Percentiles rank a stretch among this genome's conserved stretches.
These are phyloP conservation scores for Pseudocercospora fuligena DNA, from an alignment of 2,329 filamentous ascomycete genomes.

Conservation along the genomic window DNA sequence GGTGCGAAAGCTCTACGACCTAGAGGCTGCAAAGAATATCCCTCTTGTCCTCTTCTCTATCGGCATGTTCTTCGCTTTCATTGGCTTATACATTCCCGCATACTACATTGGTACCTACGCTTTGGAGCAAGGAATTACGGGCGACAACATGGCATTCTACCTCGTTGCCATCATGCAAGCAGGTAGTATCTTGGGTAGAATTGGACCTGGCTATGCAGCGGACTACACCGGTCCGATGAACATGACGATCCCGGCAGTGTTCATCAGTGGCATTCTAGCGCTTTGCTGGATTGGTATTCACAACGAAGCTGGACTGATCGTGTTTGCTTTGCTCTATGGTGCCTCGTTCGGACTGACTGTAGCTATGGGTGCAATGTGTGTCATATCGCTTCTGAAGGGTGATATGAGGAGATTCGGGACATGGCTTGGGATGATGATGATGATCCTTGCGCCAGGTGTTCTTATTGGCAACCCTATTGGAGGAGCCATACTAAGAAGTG, in stretches of 20 bases:
- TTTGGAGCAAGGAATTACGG: conserved; percentile 35
- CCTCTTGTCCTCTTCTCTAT: conserved; percentile 30
- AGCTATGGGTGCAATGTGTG: background rate
- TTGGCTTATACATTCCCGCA: conserved; percentile 50
- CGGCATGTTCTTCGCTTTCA: conserved; percentile 47
- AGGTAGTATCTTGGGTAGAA: conserved; percentile 50
- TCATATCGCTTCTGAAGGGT: conserved; percentile 5
- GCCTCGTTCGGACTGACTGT: conserved; percentile 2
- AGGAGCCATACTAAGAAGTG: conserved; percentile 2
- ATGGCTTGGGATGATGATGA: conserved; percentile 3
- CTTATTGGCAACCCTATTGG: conserved; percentile 14
- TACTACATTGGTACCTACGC: conserved; percentile 65
- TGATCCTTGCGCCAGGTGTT: conserved; percentile 2
- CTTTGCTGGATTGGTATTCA: conserved; percentile 12
- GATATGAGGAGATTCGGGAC: conserved; percentile 15
- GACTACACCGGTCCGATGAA: conserved; percentile 54
- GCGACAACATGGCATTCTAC: conserved; percentile 62
- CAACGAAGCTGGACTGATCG: conserved; percentile 11
- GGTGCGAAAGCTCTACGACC: conserved; percentile 40
- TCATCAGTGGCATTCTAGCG: conserved; percentile 5
- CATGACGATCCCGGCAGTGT: conserved; percentile 6
- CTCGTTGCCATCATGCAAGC: conserved; percentile 70
- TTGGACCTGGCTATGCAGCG: conserved; percentile 50
- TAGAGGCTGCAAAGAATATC: conserved; percentile 44
- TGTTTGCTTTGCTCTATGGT: conserved; percentile 5